These are phyloP conservation scores for Flaveria robusta DNA, from an alignment of 129 eudicot genomes.

Conservation along the genomic window DNA sequence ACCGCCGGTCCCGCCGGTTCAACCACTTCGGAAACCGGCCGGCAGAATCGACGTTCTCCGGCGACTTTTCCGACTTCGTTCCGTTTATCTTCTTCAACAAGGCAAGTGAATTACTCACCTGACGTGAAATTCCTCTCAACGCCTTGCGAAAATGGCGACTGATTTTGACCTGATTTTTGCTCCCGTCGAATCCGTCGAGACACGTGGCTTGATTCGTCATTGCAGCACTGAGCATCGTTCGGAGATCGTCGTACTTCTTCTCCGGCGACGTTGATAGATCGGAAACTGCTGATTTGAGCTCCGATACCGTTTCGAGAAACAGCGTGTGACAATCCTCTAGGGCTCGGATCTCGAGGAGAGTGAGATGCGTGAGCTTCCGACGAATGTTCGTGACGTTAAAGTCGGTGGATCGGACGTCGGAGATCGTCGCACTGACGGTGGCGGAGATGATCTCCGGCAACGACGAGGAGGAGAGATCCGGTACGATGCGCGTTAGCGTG, in stretches of 20 bases:
- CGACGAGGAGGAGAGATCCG: constrained; percentile 50
- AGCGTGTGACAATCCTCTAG: constrained; percentile 74
- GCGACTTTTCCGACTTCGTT: constrained; percentile 25
- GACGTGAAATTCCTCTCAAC: constrained; percentile 53
- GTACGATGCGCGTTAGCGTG: constrained; percentile 62
- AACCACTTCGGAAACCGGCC: constrained; percentile 68
- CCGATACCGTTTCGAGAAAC: constrained; percentile 48
- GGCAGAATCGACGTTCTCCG: constrained; percentile 37
- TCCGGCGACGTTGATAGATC: constrained; percentile 49
- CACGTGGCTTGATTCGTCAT: constrained; percentile 92
- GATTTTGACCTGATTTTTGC: constrained; percentile 50
- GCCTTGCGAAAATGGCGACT: constrained; percentile 49
- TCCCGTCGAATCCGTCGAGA: constrained; percentile 71
- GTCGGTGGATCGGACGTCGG: constrained; percentile 54
- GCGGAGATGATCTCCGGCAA: constrained; percentile 60
- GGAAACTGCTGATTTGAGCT: constrained; percentile 47
- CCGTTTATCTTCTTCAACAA: constrained; percentile 56
- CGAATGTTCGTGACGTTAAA: constrained; percentile 58
- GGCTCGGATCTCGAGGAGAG: constrained; percentile 52
- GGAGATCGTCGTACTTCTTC: constrained; percentile 46
- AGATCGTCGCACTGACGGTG: constrained; percentile 53
- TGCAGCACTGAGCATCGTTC: constrained; percentile 70
- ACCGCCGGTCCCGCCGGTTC: constrained; percentile 45
- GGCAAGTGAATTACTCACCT: constrained; percentile 71
- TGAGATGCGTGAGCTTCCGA: constrained; percentile 38